Percentiles rank a stretch among this genome's conserved stretches.
phyloP scores from a whole-genome alignment of 805 yeast species.

The Candida rishiriensis region DNA sequence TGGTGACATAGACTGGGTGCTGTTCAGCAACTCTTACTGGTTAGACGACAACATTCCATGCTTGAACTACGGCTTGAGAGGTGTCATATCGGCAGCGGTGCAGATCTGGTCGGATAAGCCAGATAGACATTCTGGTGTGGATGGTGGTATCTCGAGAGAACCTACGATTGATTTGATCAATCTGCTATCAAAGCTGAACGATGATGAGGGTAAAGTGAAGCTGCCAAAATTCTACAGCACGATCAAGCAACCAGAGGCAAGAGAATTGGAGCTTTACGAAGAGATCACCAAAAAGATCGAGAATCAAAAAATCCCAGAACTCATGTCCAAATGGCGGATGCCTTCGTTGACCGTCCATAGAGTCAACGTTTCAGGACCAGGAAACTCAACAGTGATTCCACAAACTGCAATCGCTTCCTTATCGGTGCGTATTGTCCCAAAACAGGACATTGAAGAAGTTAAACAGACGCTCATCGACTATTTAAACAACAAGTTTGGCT shows the following conservation, averaged over 20 bases:
- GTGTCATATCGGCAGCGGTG: constrained; percentile 79
- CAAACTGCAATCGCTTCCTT: constrained; percentile 69
- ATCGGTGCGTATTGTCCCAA: constrained; percentile 86
- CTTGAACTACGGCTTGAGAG: constrained; percentile 89
- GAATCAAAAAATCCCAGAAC: constrained; percentile 36
- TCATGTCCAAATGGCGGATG: constrained; percentile 79
- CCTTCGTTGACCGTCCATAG: constrained; percentile 89
- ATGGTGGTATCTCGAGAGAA: constrained; percentile 87
- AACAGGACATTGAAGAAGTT: constrained; percentile 63
- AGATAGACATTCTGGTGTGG: constrained; percentile 94
- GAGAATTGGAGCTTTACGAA: constrained; percentile 58
- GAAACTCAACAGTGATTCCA: constrained; percentile 86
- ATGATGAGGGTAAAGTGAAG: constrained; percentile 47
- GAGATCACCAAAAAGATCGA: constrained; percentile 45
- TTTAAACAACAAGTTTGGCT: constrained; percentile 43
- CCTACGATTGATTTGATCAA: constrained; percentile 85
- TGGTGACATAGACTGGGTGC: constrained; percentile 82
- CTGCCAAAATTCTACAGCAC: constrained; percentile 71
- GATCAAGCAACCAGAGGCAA: constrained; percentile 51
- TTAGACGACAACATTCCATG: constrained; percentile 85
- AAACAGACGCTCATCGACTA: constrained; percentile 45
- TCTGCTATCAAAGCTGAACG: constrained; percentile 60
- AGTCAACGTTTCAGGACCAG: constrained; percentile 84
- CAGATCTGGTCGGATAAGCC: constrained; percentile 69
- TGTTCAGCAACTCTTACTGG: constrained; percentile 92